Evolutionary conservation across 164 flowering plant species (phyloP).

Genomic region (Annona squamosa): DNA sequence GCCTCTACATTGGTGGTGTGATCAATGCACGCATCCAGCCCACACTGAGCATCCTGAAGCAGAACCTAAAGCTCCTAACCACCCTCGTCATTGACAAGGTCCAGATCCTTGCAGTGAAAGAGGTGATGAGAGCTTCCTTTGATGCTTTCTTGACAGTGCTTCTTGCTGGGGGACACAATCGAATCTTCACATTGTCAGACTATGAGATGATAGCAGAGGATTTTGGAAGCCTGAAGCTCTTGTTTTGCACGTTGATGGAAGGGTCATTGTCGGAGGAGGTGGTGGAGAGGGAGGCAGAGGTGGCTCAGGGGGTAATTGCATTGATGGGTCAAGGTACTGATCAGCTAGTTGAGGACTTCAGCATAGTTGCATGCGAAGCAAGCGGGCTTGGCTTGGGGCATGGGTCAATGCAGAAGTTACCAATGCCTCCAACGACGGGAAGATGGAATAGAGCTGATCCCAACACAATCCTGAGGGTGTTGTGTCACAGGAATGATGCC

Average conservation of each 20-base stretch:
- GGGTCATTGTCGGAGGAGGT: slow-evolving; percentile 59
- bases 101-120: slow-evolving; percentile 63
- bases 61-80: slow-evolving; percentile 61
- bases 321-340: slow-evolving; percentile 73
- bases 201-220: slow-evolving; percentile 72
- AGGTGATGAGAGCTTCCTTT: slow-evolving; percentile 78
- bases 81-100: slow-evolving; percentile 59
- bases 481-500: slow-evolving; percentile 78
- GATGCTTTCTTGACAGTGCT: slow-evolving; percentile 82
- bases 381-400: slow-evolving; percentile 46
- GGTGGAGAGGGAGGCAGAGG: slow-evolving; percentile 64
- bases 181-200: slow-evolving; percentile 49
- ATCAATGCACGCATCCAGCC: slow-evolving; percentile 62
- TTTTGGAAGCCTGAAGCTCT: slow-evolving; percentile 53
- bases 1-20: slow-evolving; percentile 55
- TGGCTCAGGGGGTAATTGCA: slow-evolving; percentile 62
- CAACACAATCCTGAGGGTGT: slow-evolving; percentile 78
- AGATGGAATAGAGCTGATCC: slow-evolving; percentile 80
- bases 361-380: slow-evolving; percentile 57
- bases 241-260: slow-evolving; percentile 58
- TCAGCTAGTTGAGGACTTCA: slow-evolving; percentile 79
- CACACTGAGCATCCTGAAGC: slow-evolving; percentile 65
- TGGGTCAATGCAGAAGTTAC: slow-evolving; percentile 42
- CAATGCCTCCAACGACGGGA: slow-evolving; percentile 94
- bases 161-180: slow-evolving; percentile 71